Conservation (phyloP, 2,329 filamentous ascomycete species). For the Ascochyta pisi region DNA sequence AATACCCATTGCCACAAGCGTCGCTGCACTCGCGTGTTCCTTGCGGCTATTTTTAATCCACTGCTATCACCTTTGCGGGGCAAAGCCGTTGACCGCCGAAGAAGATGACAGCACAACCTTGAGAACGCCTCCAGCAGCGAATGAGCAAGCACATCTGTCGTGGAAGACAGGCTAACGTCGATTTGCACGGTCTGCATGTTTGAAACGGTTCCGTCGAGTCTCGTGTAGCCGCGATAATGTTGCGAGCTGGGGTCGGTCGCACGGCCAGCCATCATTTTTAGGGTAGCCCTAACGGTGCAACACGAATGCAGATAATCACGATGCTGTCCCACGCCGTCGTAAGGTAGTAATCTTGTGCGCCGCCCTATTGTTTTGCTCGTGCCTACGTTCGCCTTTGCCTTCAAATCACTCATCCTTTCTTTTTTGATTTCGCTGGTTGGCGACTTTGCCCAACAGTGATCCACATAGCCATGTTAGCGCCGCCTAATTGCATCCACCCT, state of each 20-base stretch:
- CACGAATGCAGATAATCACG: conserved; percentile 31
- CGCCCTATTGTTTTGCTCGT: conserved; percentile 27
- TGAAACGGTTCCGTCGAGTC: conserved; percentile 30
- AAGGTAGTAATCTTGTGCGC: conserved; percentile 24
- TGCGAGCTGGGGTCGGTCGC: conserved; percentile 29
- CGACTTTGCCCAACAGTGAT: conserved; percentile 1
- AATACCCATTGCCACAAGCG: conserved; percentile 24
- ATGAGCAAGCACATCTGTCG: conserved; percentile 33
- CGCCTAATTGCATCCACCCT: conserved; percentile 26
- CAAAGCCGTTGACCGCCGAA: neutral
- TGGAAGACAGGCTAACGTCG: conserved; percentile 31
- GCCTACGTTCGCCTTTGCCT: conserved; percentile 16
- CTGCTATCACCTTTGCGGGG: conserved; percentile 9
- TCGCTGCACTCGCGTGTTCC: conserved; percentile 22
- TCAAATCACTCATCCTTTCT: conserved; percentile 6
- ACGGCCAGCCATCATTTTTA: conserved; percentile 24
- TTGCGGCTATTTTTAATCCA: conserved; percentile 20
- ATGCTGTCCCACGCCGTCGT: conserved; percentile 31
- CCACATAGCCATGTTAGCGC: conserved; percentile 33
- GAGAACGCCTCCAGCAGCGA: conserved; percentile 27
- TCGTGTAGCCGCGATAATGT: conserved; percentile 26
- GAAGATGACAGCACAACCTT: conserved; percentile 23
- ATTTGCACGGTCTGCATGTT: conserved; percentile 30
- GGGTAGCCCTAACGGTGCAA: conserved; percentile 25
- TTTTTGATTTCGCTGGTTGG: conserved; percentile 1